These are phyloP conservation scores for Gnaphalium uliginosum DNA, from an alignment of 129 eudicot genomes.

Conservation along the genomic window DNA sequence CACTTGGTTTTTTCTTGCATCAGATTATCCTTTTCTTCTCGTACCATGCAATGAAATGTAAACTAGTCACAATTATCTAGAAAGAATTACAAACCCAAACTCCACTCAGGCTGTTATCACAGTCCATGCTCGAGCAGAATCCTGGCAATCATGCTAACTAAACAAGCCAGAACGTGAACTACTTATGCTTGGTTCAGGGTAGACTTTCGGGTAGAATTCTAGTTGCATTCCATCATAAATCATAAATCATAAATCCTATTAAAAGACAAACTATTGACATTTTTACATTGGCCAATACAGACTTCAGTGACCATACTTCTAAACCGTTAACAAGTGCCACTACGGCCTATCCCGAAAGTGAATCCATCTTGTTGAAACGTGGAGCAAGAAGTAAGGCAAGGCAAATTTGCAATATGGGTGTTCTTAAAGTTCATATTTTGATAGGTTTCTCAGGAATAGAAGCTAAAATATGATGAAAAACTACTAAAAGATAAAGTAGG, in stretches of 20 bases:
- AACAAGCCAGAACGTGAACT: neutral
- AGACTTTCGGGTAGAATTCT: neutral
- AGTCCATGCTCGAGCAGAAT: neutral
- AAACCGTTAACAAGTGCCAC: constrained; percentile 15
- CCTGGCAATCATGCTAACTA: constrained; percentile 1
- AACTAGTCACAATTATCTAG: neutral
- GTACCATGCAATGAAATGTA: neutral
- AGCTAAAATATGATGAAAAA: constrained; percentile 32
- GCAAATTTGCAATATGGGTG: constrained; percentile 18
- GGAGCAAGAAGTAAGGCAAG: constrained; percentile 28
- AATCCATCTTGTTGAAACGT: constrained; percentile 17
- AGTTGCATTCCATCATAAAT: neutral
- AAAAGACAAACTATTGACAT: constrained; percentile 19
- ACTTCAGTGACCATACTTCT: constrained; percentile 1
- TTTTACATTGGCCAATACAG: constrained; percentile 7
- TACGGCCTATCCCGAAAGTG: constrained; percentile 21
- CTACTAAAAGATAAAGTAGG: constrained; percentile 21
- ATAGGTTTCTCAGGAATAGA: constrained; percentile 21
- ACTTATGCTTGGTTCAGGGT: neutral
- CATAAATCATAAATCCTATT: neutral
- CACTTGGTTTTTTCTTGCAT: neutral
- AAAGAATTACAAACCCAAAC: neutral
- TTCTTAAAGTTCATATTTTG: constrained; percentile 31
- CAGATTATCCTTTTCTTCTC: neutral
- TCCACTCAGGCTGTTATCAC: neutral